phyloP scores from a whole-genome alignment of 768 basidiomycete genomes.

The Hortiboletus campestris region DNA sequence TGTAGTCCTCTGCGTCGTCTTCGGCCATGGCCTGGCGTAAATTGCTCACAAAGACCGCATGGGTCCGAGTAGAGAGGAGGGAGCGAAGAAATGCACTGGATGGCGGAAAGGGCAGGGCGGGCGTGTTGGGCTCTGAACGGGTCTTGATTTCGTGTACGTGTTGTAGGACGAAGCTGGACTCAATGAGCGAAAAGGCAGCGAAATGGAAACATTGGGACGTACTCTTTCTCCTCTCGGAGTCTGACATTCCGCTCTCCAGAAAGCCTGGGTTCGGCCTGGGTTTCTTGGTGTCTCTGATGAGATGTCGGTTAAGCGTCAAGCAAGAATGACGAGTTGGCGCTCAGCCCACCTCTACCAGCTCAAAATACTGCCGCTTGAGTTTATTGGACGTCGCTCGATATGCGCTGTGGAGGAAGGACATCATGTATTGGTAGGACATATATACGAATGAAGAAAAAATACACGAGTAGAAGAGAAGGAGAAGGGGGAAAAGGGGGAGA shows the following conservation, averaged over 20 bases:
- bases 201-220: slow-evolving; percentile 24
- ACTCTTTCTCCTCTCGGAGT: slow-evolving; percentile 65
- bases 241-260: slow-evolving; percentile 64
- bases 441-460: too few relatives aligned
- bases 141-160: slow-evolving; percentile 62
- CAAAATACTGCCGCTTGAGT: slow-evolving; percentile 63
- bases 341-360: slow-evolving; percentile 64
- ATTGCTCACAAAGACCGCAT: slow-evolving; percentile 46
- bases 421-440: too few relatives aligned
- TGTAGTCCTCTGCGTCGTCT: slow-evolving; percentile 42
- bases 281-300: slow-evolving; percentile 58
- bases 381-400: too few relatives aligned
- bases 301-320: not conserved
- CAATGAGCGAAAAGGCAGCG: not conserved
- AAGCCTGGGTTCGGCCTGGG: slow-evolving; percentile 51
- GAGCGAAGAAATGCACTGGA: slow-evolving; percentile 51
- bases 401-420: too few relatives aligned
- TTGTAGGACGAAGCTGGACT: slow-evolving; percentile 49
- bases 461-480: too few relatives aligned
- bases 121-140: slow-evolving; percentile 33
- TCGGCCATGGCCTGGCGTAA: slow-evolving; percentile 49
- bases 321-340: not conserved
- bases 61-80: slow-evolving; percentile 41
- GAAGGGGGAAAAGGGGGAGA: too few relatives aligned
- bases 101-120: slow-evolving; percentile 36